Conservation (phyloP, 1,284 basidiomycete species). For the Cryptococcus deneoformans region DNA sequence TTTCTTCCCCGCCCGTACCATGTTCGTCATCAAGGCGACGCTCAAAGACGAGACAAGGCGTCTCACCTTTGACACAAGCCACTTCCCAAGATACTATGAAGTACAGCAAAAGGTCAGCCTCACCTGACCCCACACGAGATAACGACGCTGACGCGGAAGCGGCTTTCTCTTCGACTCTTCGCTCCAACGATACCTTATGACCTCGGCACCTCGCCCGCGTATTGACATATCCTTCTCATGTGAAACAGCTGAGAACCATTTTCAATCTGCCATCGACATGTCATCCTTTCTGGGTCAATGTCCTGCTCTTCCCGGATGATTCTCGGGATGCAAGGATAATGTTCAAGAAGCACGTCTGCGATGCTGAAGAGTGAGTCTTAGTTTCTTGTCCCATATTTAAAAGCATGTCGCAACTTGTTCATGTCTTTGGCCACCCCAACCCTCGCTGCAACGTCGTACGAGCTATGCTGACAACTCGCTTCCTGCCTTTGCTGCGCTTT, state of each 20-base stretch:
- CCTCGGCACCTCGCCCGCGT: background rate
- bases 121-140: background rate
- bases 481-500: background rate
- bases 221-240: background rate
- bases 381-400: background rate
- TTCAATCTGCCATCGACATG: slow-evolving; percentile 46
- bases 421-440: background rate
- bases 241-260: slow-evolving; percentile 34
- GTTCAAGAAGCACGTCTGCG: slow-evolving; percentile 50
- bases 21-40: slow-evolving; percentile 48
- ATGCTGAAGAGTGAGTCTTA: slow-evolving; percentile 42
- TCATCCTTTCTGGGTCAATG: slow-evolving; percentile 45
- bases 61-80: slow-evolving; percentile 36
- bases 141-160: background rate
- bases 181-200: background rate
- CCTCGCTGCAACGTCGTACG: background rate
- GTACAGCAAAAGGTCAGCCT: slow-evolving; percentile 44
- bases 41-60: slow-evolving; percentile 48
- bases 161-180: background rate
- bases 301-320: slow-evolving; percentile 45
- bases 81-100: slow-evolving; percentile 42
- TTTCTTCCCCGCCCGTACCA: slow-evolving; percentile 2
- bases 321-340: slow-evolving; percentile 39
- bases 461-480: background rate
- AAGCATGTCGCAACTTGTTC: background rate